phyloP scores from a whole-genome alignment of 2,329 filamentous ascomycete species.

The Cyclaneusma minus region DNA sequence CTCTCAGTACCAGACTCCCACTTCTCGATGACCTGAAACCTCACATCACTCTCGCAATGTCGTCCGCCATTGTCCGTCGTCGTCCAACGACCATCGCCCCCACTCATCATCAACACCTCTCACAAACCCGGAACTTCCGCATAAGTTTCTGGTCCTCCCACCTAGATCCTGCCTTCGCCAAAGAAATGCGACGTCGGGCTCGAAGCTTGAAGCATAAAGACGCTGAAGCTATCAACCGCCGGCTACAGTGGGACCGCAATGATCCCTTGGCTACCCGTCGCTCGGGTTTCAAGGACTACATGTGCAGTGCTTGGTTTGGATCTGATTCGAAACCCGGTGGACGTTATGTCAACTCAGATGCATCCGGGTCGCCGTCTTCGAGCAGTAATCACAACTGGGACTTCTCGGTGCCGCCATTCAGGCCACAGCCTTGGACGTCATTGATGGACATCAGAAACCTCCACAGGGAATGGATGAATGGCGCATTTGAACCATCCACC shows the following conservation, averaged over 20 bases:
- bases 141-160: slow-evolving; percentile 31
- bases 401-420: too few relatives aligned
- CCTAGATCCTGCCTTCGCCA: slow-evolving; percentile 24
- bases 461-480: too few relatives aligned
- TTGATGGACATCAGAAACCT: too few relatives aligned
- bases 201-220: slow-evolving; percentile 28
- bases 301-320: slow-evolving; percentile 25
- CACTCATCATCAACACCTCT: slow-evolving; percentile 9
- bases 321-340: slow-evolving; percentile 13
- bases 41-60: too few relatives aligned
- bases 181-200: slow-evolving; percentile 28
- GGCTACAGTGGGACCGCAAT: slow-evolving; percentile 29
- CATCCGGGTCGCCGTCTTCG: too few relatives aligned
- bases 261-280: slow-evolving; percentile 18
- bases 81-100: slow-evolving; percentile 7
- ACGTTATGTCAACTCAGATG: slow-evolving; percentile 21
- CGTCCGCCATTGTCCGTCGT: too few relatives aligned
- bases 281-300: slow-evolving; percentile 23
- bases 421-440: too few relatives aligned
- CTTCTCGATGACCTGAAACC: too few relatives aligned
- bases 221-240: slow-evolving; percentile 27
- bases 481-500: neutral
- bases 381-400: too few relatives aligned
- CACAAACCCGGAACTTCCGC: slow-evolving; percentile 31
- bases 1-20: too few relatives aligned